Evolutionary conservation across 768 basidiomycete genomes (phyloP), one percentile per base, ranked within the genome.

Genomic region (Lactarius hengduanensis): DNA sequence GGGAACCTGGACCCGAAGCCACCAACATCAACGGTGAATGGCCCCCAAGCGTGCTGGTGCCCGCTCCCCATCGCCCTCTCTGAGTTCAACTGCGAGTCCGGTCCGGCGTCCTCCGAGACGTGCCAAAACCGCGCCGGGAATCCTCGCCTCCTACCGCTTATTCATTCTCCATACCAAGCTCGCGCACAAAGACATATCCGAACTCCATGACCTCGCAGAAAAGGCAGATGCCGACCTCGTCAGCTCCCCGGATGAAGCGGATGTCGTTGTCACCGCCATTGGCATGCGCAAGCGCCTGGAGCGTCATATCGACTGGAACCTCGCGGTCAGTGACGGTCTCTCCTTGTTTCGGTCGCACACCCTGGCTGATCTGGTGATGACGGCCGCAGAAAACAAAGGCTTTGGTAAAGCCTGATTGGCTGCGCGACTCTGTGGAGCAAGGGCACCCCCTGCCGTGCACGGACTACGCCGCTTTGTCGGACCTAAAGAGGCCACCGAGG

Each of bases 341-440:
- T 54, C 57, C 20, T 16, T 40, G 36, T 26, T 50, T 41, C 56
- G 26, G 34, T 54, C 59, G 43, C 28, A 18, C 28, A 13, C 26
- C 36, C 30, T 60, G n/a, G n/a, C n/a, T n/a, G 40, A 67, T 54
- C 41, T 11, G 11, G 32, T 40, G 30, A 64, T n/a, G 28, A 57
- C 38, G 43, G 13, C 53, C 34, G 9, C 71, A 91, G 89, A 83
- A 81, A 77, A 79, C 79, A 40, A 92, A 89, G 71, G 78, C 82
- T 0, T 81, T 92, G 28, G 89, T 93, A 13, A 86, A 82, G 2
- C 89, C 90, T 0, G 78, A 84, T 38, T 93, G 91, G 91, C 80
- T 93, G 20, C 79, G 75, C 38, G 82, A 88, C 64, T 89, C 87
- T 3, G 76, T 85, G 20, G 72, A 75, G 30, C 75, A 78, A 53